These are phyloP conservation scores for Isatis lusitanica DNA, from an alignment of 441 rosid species.

Conservation along the genomic window DNA sequence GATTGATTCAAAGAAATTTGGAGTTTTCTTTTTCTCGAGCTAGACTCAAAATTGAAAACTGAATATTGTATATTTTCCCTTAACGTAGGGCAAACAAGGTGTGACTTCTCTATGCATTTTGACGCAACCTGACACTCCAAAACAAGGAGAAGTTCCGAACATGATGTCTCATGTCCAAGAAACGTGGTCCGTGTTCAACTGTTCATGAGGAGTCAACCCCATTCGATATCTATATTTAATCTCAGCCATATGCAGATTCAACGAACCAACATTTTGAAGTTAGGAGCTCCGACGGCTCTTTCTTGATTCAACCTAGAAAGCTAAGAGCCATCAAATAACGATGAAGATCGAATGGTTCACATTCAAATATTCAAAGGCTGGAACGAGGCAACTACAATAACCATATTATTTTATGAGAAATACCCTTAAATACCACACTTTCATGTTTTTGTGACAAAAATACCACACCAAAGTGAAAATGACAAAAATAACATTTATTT, in stretches of 20 bases:
- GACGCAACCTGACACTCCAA: neutral
- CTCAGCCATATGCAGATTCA: neutral
- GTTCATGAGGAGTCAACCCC: neutral
- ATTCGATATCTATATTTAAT: neutral
- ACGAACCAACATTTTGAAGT: neutral
- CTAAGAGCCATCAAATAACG: neutral
- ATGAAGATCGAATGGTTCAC: neutral
- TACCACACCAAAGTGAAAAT: too few relatives aligned
- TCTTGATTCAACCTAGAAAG: neutral
- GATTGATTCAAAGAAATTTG: neutral
- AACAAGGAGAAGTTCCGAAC: neutral
- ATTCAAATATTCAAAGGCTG: neutral
- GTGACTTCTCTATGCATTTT: neutral
- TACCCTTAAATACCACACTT: too few relatives aligned
- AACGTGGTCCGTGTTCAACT: neutral
- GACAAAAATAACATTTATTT: too few relatives aligned
- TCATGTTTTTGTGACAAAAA: too few relatives aligned
- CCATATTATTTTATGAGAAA: too few relatives aligned
- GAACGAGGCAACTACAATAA: neutral
- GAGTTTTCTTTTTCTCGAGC: neutral
- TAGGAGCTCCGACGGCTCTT: neutral
- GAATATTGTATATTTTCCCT: neutral
- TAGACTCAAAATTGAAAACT: neutral
- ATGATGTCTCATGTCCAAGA: neutral
- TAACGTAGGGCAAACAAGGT: neutral